Evolutionary conservation across 208 protist genomes (phyloP), one percentile per base, ranked within the genome.

Genomic region (Herpetomonas tarakana): DNA sequence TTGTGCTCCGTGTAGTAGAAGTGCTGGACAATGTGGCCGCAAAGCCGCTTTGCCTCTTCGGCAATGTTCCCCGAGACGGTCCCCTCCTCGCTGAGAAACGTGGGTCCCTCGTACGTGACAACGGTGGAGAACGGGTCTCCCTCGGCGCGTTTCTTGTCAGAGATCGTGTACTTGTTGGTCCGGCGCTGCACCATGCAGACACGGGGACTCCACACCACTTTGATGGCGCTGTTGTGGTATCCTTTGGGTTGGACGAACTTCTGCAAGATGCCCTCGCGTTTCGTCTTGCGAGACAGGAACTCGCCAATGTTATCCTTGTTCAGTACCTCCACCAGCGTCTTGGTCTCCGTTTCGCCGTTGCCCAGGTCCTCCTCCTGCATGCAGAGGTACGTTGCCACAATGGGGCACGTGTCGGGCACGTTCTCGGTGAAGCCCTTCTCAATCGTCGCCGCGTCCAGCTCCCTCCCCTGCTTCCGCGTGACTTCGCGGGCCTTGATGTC

Each of bases 1-100:
- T 95, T 95, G 80, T 95, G 86, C 67, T 95, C 86, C 6, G 85
- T 91, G 69, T 87, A 86, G 73, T 90, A 91, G 66, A 95, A 95
- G 69, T 95, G 89, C 54, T 81, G 73, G 18, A 92, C 83, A 53
- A 95, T 92, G 59, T 86, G 61, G 51, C 77, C 71, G 57, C 89
- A 95, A 22, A 95, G 67, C 47, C 74, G 60, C 67, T 95, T 95
- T 52, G 92, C 73, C 22, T 89, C 46, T 12, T 82, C 54, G 14
- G 87, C 76, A 22, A 89, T 74, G 52, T 92, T 86, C n/a, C 77
- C 82, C 2, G 84, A 90, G 22, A 89, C 78, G 21, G 69, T 81
- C 26, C 76, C 78, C 52, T 92, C 86, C 9, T 92, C 80, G 57
- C 83, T 93, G 18, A 90, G 81, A 52, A 88, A 86, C 24, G 64